Conservation (phyloP, 495 filamentous ascomycete genomes). For the Pseudevernia furfuracea region DNA sequence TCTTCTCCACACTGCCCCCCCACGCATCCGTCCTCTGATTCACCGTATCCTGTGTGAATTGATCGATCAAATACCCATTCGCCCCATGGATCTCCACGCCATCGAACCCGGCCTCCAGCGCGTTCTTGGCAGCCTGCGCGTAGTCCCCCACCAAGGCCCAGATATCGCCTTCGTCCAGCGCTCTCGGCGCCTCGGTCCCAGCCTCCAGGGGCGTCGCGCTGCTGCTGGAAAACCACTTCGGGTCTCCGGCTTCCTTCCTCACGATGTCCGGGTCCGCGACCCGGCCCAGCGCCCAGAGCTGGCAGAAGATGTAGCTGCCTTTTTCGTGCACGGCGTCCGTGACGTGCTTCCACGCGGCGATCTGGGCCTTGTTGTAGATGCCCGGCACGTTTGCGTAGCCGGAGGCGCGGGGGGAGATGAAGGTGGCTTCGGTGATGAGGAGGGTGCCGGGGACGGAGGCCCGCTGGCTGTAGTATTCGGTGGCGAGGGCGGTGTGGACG, state of each 20-base stretch:
- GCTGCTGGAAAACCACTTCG: conserved; percentile 35
- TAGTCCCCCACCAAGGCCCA: conserved; percentile 48
- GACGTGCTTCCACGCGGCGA: conserved; percentile 52
- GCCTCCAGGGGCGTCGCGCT: conserved; percentile 41
- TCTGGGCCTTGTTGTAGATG: conserved; percentile 55
- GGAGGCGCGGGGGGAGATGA: conserved; percentile 47
- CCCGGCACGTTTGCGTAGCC: conserved; percentile 53
- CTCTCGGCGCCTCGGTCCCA: conserved; percentile 35
- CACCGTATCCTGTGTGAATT: conserved; percentile 56
- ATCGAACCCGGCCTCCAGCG: conserved; percentile 64
- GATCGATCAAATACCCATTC: conserved; percentile 70
- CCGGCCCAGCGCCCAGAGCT: conserved; percentile 66
- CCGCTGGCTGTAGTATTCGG: conserved; percentile 56
- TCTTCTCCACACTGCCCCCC: conserved; percentile 66
- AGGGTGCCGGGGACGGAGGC: conserved; percentile 53
- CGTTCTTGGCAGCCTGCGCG: conserved; percentile 53
- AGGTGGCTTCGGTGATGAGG: conserved; percentile 57
- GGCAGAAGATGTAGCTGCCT: conserved; percentile 54
- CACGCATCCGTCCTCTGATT: conserved; percentile 61
- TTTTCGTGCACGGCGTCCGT: conserved; percentile 61
- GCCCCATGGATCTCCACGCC: conserved; percentile 69
- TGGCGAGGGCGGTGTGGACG: conserved; percentile 38
- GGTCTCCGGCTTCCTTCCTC: conserved; percentile 31
- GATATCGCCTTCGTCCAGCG: conserved; percentile 52
- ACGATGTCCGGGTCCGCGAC: conserved; percentile 38